phyloP scores from a whole-genome alignment of 345 rosid genomes.

The Geranium rotundifolium region DNA sequence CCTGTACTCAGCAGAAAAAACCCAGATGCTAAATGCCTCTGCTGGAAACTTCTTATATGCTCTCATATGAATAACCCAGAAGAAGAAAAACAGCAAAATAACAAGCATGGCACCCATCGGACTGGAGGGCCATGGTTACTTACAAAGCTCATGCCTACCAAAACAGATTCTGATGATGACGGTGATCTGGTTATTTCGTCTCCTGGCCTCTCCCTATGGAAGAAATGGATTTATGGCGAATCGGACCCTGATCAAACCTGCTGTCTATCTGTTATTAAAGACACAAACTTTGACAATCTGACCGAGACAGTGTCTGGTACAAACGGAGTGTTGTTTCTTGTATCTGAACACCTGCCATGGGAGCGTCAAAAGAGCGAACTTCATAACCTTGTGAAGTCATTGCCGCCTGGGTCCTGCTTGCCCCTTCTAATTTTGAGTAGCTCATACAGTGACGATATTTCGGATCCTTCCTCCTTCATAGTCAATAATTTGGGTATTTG shows the following conservation, averaged over 20 bases:
- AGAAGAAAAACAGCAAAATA: slow-evolving; percentile 18
- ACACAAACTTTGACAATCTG: slow-evolving; percentile 24
- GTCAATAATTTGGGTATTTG: slow-evolving; percentile 45
- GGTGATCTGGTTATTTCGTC: slow-evolving; percentile 37
- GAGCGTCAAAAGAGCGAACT: slow-evolving; percentile 51
- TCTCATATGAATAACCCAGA: slow-evolving; percentile 28
- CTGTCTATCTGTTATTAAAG: slow-evolving; percentile 63
- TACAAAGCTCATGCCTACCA: slow-evolving; percentile 64
- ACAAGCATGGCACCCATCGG: slow-evolving; percentile 18
- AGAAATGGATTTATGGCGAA: slow-evolving; percentile 43
- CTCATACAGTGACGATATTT: slow-evolving; percentile 23
- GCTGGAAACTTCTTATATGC: slow-evolving; percentile 73
- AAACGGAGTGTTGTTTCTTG: slow-evolving; percentile 66
- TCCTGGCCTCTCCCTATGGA: slow-evolving; percentile 74
- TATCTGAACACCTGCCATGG: slow-evolving; percentile 49
- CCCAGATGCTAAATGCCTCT: slow-evolving; percentile 53
- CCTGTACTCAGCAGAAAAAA: slow-evolving; percentile 38
- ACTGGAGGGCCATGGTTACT: slow-evolving; percentile 53
- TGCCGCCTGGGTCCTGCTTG: slow-evolving; percentile 55
- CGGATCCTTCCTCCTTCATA: slow-evolving; percentile 32
- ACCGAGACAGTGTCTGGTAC: slow-evolving; percentile 46
- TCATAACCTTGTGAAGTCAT: slow-evolving; percentile 41
- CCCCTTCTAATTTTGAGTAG: slow-evolving; percentile 69
- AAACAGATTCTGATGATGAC: slow-evolving; percentile 18
- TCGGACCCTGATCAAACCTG: slow-evolving; percentile 33